Conservation (phyloP, 495 filamentous ascomycete genomes). For the Pseudevernia furfuracea region DNA sequence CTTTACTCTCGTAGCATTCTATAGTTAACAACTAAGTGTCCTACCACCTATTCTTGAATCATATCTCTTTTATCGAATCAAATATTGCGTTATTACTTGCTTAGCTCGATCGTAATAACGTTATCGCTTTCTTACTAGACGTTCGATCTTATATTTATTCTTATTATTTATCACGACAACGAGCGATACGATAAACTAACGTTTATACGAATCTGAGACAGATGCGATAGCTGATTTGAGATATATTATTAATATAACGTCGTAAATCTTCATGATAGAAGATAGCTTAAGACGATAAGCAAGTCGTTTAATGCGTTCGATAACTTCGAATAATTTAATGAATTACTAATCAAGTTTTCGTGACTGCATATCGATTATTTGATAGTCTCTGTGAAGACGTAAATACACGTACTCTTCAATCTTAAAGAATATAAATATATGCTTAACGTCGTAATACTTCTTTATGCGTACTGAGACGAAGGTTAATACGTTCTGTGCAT, state of each 20-base stretch:
- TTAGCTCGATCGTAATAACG: neutral
- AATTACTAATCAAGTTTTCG: neutral
- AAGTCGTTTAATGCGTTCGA: neutral
- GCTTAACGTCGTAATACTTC: neutral
- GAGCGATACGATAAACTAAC: neutral
- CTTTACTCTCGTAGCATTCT: no score
- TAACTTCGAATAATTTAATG: neutral
- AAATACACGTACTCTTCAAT: neutral
- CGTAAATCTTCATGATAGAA: neutral
- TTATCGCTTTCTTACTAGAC: neutral
- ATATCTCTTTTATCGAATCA: neutral
- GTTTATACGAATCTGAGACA: neutral
- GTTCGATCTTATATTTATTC: neutral
- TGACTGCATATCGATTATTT: neutral
- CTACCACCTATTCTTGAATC: no score
- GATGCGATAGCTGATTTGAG: neutral
- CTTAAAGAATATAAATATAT: neutral
- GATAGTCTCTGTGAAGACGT: neutral
- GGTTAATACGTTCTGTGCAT: no score
- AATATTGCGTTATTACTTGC: neutral
- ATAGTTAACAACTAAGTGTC: no score
- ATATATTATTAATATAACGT: neutral
- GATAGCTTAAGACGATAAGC: no score
- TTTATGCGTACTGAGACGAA: no score
- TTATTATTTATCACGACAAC: neutral